Percentiles rank a stretch among this genome's conserved stretches.
Evolutionary conservation across 2,329 filamentous ascomycete genomes (phyloP).

Genomic region (Helotiales sp.): DNA sequence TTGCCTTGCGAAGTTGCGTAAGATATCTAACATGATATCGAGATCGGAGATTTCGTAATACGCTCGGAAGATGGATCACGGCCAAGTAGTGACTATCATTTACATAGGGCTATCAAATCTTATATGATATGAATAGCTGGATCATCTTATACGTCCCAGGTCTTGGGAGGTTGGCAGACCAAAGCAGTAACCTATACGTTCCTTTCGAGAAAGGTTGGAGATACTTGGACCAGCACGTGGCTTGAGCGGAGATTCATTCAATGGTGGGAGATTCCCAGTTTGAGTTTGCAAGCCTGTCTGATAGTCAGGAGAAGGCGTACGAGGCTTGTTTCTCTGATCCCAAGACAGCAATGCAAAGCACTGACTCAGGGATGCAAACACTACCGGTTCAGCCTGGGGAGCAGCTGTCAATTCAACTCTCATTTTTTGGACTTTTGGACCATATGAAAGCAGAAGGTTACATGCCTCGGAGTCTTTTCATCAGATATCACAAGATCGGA

Average conservation of each 20-base stretch:
- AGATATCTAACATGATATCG: background rate
- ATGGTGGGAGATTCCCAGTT: background rate
- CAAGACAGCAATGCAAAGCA: background rate
- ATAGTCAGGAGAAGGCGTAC: background rate
- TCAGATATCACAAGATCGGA: background rate
- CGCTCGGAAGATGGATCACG: background rate
- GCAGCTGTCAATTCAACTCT: background rate
- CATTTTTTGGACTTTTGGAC: too few relatives aligned
- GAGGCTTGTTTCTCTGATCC: background rate
- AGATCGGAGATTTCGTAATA: background rate
- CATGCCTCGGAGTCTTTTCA: background rate
- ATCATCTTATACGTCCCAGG: background rate
- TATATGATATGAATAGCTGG: background rate
- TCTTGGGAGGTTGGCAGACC: background rate
- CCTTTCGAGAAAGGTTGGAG: background rate
- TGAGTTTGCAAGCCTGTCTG: background rate
- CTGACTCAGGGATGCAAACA: background rate
- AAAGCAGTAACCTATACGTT: background rate
- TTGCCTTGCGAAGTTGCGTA: background rate
- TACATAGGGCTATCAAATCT: background rate
- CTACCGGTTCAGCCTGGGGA: background rate
- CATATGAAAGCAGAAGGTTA: too few relatives aligned
- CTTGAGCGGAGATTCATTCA: background rate
- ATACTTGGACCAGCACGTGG: background rate
- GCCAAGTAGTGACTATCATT: background rate